phyloP scores from a whole-genome alignment of 2,329 filamentous ascomycete genomes.

The Claviceps digitariae region DNA sequence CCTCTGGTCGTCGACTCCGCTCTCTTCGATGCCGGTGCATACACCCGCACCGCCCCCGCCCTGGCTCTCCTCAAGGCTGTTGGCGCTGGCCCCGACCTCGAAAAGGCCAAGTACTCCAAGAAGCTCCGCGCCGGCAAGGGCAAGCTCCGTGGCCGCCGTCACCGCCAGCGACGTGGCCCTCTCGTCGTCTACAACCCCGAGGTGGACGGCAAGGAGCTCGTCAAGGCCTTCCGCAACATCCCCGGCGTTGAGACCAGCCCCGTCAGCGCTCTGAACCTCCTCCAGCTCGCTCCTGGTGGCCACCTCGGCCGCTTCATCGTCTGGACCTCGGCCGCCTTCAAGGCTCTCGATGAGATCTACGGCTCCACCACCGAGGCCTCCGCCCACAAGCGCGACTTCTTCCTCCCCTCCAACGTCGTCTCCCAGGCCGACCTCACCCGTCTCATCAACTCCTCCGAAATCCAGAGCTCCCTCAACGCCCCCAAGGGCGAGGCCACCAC shows the following conservation, averaged over 20 bases:
- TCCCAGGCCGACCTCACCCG: conserved; percentile 90
- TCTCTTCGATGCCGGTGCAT: conserved; percentile 64
- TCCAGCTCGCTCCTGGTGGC: conserved; percentile 97
- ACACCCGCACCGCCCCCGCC: conserved; percentile 81
- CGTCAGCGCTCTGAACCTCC: conserved; percentile 90
- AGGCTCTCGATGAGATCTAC: conserved; percentile 94
- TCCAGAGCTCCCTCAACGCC: conserved; percentile 87
- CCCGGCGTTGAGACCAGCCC: conserved; percentile 93
- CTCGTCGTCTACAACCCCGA: conserved; percentile 96
- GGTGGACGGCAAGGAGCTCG: conserved; percentile 86
- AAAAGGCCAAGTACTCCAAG: conserved; percentile 92
- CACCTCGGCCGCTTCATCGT: conserved; percentile 98
- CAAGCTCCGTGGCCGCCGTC: conserved; percentile 91
- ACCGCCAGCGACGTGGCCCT: conserved; percentile 94
- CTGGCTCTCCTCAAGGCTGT: conserved; percentile 78
- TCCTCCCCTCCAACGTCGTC: conserved; percentile 84
- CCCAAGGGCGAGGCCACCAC: conserved; percentile 82
- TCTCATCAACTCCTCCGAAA: conserved; percentile 98
- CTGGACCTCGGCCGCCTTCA: conserved; percentile 96
- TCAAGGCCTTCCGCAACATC: conserved; percentile 96
- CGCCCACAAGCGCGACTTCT: conserved; percentile 97
- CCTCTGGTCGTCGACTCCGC: conserved; percentile 91
- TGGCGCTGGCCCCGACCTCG: conserved; percentile 79
- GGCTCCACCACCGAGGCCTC: conserved; percentile 82
- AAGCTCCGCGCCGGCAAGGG: conserved; percentile 98